Base-by-base conservation (phyloP, 2,329 filamentous ascomycete genomes). In the Colletotrichum sp. region DNA sequence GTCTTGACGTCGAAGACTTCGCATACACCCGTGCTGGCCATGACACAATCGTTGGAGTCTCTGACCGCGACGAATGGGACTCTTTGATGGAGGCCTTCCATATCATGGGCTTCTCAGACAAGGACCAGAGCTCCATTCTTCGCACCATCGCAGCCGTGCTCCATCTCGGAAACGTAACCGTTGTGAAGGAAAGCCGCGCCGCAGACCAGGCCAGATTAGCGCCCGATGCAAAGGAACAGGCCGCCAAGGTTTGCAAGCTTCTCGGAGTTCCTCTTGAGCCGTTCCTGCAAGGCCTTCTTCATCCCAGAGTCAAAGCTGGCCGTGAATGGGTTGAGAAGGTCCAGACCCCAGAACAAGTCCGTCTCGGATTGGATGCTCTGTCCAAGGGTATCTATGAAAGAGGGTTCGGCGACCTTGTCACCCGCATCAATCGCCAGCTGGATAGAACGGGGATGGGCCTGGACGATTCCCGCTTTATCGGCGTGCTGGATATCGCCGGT, bases 241-340 rank as follows among this genome's bases (percentile, higher is more conserved):
- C 95, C 4, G 90, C 93, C 74, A 95, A 92, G 79, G 95, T 98
- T 8, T 98, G 96, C 82, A 90, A 91, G 60, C 90, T 99, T 32
- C 90, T 99, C 7, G 96, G 96, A 1, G 96, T 99, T 21, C 91
- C 95, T 3, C 82, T 94, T 0, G 96, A 98, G 52, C 92, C 94
- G 3, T 99, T 99, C 79, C 89, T 98, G 13, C 95, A 96, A 82
- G 96, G 95, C 0, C 88, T 99, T 7, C 89, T 99, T 13, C 97
- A 99, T 82, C 97, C 97, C 12, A 95, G 93, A 74, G 98, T 99
- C 55, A 98, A 98, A 85, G 97, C 97, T 57, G 97, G 97, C 24
- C 92, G 96, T 69, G 97, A 99, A 86, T 99, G 96, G 97, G 97
- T 99, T 3, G 96, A 99, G 83, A 99, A 99, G 84, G 96, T 98